Evolutionary conservation across 2,329 filamentous ascomycete species (phyloP).

Genomic region (Alternaria solani): DNA sequence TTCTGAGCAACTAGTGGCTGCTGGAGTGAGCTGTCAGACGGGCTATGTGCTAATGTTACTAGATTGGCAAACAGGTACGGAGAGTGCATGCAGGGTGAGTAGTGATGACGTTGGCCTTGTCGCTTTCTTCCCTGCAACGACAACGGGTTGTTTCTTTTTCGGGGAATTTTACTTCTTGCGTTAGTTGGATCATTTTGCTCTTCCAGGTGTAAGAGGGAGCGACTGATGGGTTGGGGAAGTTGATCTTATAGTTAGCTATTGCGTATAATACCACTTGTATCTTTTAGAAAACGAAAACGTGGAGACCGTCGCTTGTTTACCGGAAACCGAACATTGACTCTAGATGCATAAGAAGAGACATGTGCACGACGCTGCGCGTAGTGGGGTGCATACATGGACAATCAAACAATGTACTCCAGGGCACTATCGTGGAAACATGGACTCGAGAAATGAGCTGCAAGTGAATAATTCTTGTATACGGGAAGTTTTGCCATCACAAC

Average conservation of each 20-base stretch:
- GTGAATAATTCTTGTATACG: background rate
- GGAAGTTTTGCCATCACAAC: accelerated
- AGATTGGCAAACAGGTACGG: background rate
- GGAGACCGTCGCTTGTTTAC: background rate
- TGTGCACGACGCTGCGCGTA: background rate
- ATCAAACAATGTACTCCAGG: background rate
- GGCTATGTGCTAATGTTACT: background rate
- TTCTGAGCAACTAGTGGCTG: background rate
- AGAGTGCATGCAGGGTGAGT: background rate
- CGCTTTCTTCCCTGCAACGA: background rate
- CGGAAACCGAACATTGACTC: background rate
- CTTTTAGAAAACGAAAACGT: background rate
- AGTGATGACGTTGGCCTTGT: background rate
- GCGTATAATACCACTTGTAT: background rate
- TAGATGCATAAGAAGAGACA: background rate
- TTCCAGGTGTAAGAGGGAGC: background rate
- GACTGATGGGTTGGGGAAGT: background rate
- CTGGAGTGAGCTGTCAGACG: background rate
- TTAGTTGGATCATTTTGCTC: background rate
- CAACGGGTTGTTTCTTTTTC: background rate
- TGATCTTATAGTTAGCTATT: background rate
- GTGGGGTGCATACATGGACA: background rate
- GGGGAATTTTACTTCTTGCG: background rate
- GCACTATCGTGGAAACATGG: background rate
- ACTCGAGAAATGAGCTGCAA: background rate